Percentiles rank a stretch among this genome's conserved stretches.
Conservation (phyloP, 139 green algal genomes). For the Tetratostichococcus sp. region DNA sequence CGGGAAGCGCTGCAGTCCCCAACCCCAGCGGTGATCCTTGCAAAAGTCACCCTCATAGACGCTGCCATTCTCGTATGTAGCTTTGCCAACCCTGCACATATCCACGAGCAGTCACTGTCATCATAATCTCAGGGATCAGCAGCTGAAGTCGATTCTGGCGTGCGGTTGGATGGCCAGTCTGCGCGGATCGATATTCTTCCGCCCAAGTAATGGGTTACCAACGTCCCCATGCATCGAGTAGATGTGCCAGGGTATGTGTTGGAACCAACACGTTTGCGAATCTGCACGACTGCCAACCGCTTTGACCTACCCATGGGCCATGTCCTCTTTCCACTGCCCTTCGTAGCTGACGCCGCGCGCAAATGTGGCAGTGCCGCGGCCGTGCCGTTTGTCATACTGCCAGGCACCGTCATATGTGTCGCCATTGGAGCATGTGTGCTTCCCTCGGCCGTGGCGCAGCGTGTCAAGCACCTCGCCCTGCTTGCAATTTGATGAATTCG, state of each 20-base stretch:
- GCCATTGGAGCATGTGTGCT: conserved; percentile 18
- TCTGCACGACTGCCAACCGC: not conserved
- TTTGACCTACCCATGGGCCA: conserved; percentile 26
- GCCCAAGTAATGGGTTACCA: too few relatives aligned
- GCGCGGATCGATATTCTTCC: too few relatives aligned
- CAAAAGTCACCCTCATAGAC: conserved; percentile 30
- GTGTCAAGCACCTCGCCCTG: conserved; percentile 13
- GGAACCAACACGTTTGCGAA: not conserved
- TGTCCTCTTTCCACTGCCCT: conserved; percentile 37
- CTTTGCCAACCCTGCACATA: conserved; percentile 7
- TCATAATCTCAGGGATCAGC: too few relatives aligned
- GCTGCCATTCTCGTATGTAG: conserved; percentile 28
- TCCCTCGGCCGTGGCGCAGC: conserved; percentile 15
- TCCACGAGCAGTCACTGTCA: not conserved
- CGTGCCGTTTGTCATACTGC: conserved; percentile 21
- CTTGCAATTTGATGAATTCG: too few relatives aligned
- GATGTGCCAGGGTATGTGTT: too few relatives aligned
- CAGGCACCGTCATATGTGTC: conserved; percentile 21
- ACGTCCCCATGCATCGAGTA: too few relatives aligned
- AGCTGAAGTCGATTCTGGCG: too few relatives aligned
- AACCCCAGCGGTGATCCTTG: conserved; percentile 30
- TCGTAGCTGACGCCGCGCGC: conserved; percentile 34
- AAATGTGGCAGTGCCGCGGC: conserved; percentile 32
- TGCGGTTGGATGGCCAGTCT: too few relatives aligned
- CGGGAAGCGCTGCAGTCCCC: conserved; percentile 22